Evolutionary conservation across 805 yeast genomes (phyloP).

Genomic region (Wickerhamiella lipophila): DNA sequence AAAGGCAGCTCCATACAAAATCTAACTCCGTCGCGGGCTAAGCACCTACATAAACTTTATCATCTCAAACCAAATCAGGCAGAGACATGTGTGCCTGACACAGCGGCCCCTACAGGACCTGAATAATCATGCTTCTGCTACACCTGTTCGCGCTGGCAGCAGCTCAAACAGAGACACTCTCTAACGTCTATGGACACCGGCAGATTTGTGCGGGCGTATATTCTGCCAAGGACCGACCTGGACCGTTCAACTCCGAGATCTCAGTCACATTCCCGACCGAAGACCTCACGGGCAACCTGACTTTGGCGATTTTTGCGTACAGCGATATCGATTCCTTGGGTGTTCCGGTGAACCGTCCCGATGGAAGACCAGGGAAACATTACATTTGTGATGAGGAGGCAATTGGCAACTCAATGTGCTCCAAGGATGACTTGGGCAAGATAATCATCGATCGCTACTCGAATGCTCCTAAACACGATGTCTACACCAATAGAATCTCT

Average conservation of each 20-base stretch:
- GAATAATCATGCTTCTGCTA: conserved; percentile 5
- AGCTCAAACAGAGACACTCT: conserved; percentile 19
- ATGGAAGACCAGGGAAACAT: conserved; percentile 26
- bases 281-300: conserved; percentile 27
- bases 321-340: conserved; percentile 65
- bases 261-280: conserved; percentile 15
- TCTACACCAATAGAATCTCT: conserved; percentile 44
- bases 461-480: conserved; percentile 36
- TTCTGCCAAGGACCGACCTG: conserved; percentile 77
- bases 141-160: conserved; percentile 12
- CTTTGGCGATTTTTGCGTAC: conserved; percentile 73
- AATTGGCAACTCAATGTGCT: conserved; percentile 45
- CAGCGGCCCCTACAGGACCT: not conserved
- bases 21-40: too few relatives aligned
- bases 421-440: conserved; percentile 40
- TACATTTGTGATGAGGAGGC: conserved; percentile 70
- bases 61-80: too few relatives aligned
- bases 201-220: conserved; percentile 88
- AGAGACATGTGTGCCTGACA: too few relatives aligned
- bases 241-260: conserved; percentile 28
- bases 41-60: too few relatives aligned
- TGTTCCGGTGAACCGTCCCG: conserved; percentile 33
- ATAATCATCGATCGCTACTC: conserved; percentile 43
- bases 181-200: conserved; percentile 37
- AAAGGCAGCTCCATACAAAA: too few relatives aligned